Conservation (phyloP, 2,329 filamentous ascomycete genomes). For the Akanthomyces lecanii region DNA sequence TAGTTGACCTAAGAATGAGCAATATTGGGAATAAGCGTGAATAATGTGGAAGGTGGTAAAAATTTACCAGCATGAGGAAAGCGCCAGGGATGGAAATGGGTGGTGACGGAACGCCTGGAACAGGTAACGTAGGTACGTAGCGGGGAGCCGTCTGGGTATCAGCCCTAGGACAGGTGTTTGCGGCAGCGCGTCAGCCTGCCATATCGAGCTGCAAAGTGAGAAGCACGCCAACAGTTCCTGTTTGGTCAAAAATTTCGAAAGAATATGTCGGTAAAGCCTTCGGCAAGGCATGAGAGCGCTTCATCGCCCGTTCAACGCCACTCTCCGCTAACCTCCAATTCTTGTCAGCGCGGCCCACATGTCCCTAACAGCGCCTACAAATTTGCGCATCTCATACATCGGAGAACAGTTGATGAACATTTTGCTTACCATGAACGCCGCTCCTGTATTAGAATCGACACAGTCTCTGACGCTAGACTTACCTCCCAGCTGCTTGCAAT, state of each 20-base stretch:
- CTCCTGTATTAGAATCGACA: neutral
- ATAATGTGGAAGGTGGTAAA: neutral
- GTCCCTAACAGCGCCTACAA: neutral
- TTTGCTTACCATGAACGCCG: neutral
- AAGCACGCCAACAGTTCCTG: neutral
- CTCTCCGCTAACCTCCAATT: neutral
- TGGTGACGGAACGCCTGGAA: neutral
- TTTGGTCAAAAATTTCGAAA: no score
- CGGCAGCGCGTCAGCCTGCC: neutral
- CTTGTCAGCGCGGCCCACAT: neutral
- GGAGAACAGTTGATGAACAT: neutral
- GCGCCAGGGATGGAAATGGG: neutral
- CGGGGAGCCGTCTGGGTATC: neutral
- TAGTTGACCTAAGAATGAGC: neutral
- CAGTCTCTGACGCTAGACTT: constrained; percentile 50
- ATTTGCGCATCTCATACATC: neutral
- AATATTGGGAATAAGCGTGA: neutral
- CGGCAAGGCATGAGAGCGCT: neutral
- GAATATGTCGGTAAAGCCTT: neutral
- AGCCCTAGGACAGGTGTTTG: neutral
- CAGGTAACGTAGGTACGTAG: neutral
- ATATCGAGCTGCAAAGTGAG: neutral
- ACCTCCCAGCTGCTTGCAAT: constrained; percentile 75
- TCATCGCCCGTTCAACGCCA: neutral
- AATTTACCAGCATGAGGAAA: neutral